Evolutionary conservation across 768 basidiomycete genomes (phyloP).

Genomic region (Boletus sp.): DNA sequence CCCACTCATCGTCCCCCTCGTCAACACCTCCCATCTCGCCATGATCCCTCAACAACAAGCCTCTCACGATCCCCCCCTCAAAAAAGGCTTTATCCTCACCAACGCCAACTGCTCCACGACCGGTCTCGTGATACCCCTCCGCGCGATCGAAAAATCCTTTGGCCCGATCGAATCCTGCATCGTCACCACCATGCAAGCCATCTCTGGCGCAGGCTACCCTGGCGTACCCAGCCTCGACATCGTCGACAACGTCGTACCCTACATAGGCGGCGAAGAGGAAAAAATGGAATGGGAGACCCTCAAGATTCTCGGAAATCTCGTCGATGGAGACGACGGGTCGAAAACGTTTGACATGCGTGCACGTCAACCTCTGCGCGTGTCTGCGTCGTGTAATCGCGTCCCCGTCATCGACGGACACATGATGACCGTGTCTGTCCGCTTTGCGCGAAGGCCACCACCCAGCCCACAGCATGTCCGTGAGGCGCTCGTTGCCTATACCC

Average conservation of each 20-base stretch:
- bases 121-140: conserved; percentile 86
- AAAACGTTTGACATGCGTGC: conserved; percentile 85
- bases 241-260: conserved; percentile 93
- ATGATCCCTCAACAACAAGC: conserved; percentile 83
- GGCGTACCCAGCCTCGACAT: conserved; percentile 89
- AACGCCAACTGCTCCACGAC: conserved; percentile 99
- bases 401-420: conserved; percentile 96
- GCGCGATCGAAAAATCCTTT: conserved; percentile 85
- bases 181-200: conserved; percentile 96
- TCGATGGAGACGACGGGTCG: conserved; percentile 50
- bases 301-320: conserved; percentile 90
- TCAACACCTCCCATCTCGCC: conserved; percentile 82
- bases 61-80: conserved; percentile 62
- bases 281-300: conserved; percentile 99
- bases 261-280: conserved; percentile 92
- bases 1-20: conserved; percentile 94
- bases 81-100: conserved; percentile 92
- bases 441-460: conserved; percentile 76
- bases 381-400: conserved; percentile 92
- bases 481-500: conserved; percentile 70
- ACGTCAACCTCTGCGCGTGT: conserved; percentile 77
- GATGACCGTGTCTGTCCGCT: conserved; percentile 85
- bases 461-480: conserved; percentile 84
- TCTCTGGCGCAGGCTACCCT: conserved; percentile 97
- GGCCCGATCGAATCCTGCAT: conserved; percentile 91